Evolutionary conservation across 2,329 filamentous ascomycete genomes (phyloP).

Genomic region (Apiospora aurea): DNA sequence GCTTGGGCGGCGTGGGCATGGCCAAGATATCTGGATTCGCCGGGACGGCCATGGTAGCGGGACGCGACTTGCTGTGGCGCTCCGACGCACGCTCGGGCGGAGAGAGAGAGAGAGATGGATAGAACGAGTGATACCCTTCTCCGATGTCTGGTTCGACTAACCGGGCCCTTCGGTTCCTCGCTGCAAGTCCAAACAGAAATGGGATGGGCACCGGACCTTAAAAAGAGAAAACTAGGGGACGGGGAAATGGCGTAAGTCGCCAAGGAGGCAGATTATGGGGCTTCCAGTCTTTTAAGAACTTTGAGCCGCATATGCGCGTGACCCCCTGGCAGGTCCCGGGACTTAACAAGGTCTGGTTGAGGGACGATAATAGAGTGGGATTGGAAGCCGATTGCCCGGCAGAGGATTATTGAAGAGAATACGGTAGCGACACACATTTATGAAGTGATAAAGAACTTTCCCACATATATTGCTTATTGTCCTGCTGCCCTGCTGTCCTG

Average conservation of each 20-base stretch:
- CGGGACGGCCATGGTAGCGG: conserved; percentile 27
- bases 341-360: neutral
- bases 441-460: neutral
- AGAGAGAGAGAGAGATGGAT: neutral
- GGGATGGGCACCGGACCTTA: neutral
- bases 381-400: neutral
- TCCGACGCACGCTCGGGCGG: neutral
- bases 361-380: neutral
- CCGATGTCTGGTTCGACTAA: neutral
- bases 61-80: neutral
- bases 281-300: neutral
- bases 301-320: conserved; percentile 2
- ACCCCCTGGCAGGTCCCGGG: neutral
- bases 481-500: neutral
- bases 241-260: neutral
- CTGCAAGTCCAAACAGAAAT: neutral
- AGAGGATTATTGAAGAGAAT: neutral
- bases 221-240: neutral
- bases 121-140: neutral
- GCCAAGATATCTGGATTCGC: conserved; percentile 37
- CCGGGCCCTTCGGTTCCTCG: neutral
- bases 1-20: conserved; percentile 44
- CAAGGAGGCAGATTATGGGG: neutral
- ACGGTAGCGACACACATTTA: neutral
- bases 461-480: neutral